These are phyloP conservation scores for Butyriboletus loyo DNA, from an alignment of 768 basidiomycete genomes.

Conservation along the genomic window DNA sequence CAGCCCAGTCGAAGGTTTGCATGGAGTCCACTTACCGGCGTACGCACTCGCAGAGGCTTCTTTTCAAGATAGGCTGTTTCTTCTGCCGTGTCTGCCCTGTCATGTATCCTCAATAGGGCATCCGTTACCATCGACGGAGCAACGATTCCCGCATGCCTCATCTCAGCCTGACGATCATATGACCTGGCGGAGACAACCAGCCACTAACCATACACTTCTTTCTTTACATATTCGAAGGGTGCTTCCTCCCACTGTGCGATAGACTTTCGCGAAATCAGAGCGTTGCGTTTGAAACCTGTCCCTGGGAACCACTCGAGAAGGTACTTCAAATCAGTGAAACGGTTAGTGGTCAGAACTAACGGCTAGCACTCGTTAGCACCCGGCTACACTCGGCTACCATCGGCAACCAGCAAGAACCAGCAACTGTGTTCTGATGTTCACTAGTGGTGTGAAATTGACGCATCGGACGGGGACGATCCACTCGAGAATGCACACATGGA, in stretches of 20 bases:
- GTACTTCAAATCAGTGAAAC: too few relatives aligned
- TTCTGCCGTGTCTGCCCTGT: neutral
- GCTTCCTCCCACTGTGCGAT: slow-evolving; percentile 13
- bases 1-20: slow-evolving; percentile 1
- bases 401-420: too few relatives aligned
- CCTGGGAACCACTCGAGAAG: slow-evolving; percentile 27
- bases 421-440: too few relatives aligned
- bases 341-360: too few relatives aligned
- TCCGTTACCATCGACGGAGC: slow-evolving; percentile 25
- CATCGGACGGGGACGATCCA: neutral
- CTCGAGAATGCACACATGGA: neutral
- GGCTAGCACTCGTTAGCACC: too few relatives aligned
- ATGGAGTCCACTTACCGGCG: slow-evolving; percentile 5
- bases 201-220: slow-evolving; percentile 17
- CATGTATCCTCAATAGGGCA: slow-evolving; percentile 13
- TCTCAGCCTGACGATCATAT: neutral
- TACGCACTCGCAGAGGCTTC: slow-evolving; percentile 24
- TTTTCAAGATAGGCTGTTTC: slow-evolving; percentile 15
- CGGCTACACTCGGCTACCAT: too few relatives aligned
- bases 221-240: slow-evolving; percentile 25
- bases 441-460: neutral
- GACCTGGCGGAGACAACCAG: neutral
- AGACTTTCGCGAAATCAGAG: slow-evolving; percentile 5
- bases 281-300: slow-evolving; percentile 19
- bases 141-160: slow-evolving; percentile 10